Base-by-base conservation (phyloP, 192 early-diverging fungal species). In the Physocladia obscura region DNA sequence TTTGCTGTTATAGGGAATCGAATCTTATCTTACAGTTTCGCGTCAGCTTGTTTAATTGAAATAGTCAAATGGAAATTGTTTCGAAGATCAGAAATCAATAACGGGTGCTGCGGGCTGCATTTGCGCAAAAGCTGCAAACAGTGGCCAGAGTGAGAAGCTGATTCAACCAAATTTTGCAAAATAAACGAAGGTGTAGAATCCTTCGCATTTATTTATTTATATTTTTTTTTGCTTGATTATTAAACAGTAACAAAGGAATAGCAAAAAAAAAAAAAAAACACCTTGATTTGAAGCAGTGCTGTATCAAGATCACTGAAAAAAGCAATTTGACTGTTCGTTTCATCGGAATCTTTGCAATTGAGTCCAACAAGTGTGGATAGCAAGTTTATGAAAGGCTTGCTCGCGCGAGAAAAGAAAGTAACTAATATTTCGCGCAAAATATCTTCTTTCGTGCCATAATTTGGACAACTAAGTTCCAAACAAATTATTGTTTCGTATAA, bases 171-270 rank as follows among this genome's bases (percentile, higher is more conserved):
- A n/a, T 62, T 26, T 47, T n/a, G n/a, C 8, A 22, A 44, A 47
- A 62, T 62, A 44, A 62, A 62, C n/a, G 60, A 38, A 1, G 60
- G 60, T 17, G 48, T 62, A n/a, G 38, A 57, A 4, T 31, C 31
- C 6, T 24, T 27, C 3, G 30, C 36, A 27, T 35, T 57, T 26
- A 4, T 8, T 6, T 8, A 54, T 15, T 22, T 5, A 5, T 15
- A 54, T 54, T 8, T 54, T 54, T 26, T n/a, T 54, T 6, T 13
- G 51, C 26, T 6, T 6, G 8, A 22, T 22, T 54, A 54, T 22
- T n/a, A 5, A 54, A 54, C 6, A 22, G 15, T 5, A 22, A 47
- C n/a, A 47, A 13, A 17, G 13, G 13, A 47, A 47, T 13, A 21
- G 44, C 13, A 13, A 17, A 47, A 17, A 47, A 17, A 47, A 21